phyloP scores from a whole-genome alignment of 345 rosid species.

The Eucalyptus sideroxylon region DNA sequence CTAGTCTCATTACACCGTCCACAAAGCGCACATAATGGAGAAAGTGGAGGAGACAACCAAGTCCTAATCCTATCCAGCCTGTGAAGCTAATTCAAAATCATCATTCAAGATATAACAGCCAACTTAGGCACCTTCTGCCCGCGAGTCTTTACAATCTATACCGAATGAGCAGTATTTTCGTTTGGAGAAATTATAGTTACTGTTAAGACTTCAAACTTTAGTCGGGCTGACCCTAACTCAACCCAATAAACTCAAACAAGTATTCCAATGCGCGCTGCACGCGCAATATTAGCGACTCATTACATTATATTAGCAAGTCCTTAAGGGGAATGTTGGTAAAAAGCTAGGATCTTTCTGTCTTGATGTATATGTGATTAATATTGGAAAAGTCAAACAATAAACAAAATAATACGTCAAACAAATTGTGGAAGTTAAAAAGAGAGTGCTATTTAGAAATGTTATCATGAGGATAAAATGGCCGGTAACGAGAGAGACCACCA shows the following conservation, averaged over 20 bases:
- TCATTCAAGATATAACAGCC: neutral
- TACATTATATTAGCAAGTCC: neutral
- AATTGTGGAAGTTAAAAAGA: neutral
- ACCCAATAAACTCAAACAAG: neutral
- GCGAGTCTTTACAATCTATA: neutral
- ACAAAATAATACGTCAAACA: neutral
- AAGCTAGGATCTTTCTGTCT: neutral
- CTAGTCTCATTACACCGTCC: neutral
- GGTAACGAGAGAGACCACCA: too few species aligned
- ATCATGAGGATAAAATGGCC: neutral
- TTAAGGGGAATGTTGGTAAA: neutral
- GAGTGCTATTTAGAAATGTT: neutral
- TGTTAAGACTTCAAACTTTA: neutral
- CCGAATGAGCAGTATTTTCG: neutral
- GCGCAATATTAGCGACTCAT: neutral
- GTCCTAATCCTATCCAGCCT: neutral
- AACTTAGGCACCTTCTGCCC: neutral
- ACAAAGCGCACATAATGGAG: neutral
- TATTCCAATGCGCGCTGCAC: neutral
- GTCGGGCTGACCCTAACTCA: neutral
- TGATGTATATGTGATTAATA: neutral
- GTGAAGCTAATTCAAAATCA: neutral
- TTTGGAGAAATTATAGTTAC: neutral
- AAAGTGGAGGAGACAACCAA: neutral
- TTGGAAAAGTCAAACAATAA: too few species aligned